phyloP scores from a whole-genome alignment of 2,329 filamentous ascomycete genomes.

The Paraphaeosphaeria minitans region DNA sequence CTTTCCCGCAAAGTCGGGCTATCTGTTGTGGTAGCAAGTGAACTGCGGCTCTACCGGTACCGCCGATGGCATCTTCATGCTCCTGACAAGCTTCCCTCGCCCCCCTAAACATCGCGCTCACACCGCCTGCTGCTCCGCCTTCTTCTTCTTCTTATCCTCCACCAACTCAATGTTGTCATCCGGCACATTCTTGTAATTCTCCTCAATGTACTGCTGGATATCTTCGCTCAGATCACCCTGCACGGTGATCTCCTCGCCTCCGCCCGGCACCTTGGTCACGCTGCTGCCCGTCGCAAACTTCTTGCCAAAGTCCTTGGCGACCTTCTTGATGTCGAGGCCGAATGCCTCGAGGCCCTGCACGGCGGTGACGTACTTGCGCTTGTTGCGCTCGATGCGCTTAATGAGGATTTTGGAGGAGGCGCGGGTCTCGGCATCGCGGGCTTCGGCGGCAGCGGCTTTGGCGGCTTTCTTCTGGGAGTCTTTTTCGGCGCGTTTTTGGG shows the following conservation, averaged over 20 bases:
- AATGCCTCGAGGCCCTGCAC: conserved; percentile 91
- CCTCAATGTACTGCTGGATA: conserved; percentile 85
- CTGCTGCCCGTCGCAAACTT: conserved; percentile 95
- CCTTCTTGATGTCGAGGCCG: conserved; percentile 90
- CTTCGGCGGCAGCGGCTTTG: conserved; percentile 86
- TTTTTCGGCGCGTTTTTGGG: conserved; percentile 92
- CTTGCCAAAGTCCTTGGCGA: conserved; percentile 96
- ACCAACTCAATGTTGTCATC: conserved; percentile 94
- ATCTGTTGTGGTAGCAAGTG: too few relatives aligned
- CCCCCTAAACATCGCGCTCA: not conserved
- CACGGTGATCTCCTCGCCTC: conserved; percentile 94
- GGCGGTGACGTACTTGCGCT: conserved; percentile 94
- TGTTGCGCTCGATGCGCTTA: conserved; percentile 97
- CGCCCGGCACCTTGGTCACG: conserved; percentile 85
- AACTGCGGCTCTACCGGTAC: too few relatives aligned
- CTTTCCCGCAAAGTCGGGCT: too few relatives aligned
- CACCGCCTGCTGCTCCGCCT: conserved; percentile 47
- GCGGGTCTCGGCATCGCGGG: conserved; percentile 80
- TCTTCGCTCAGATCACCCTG: conserved; percentile 97
- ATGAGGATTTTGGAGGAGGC: conserved; percentile 84
- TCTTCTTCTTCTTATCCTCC: conserved; percentile 98
- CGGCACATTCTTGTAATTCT: conserved; percentile 88
- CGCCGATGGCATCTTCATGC: not conserved
- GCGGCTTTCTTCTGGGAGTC: conserved; percentile 96
- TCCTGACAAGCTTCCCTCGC: not conserved